Percentiles rank a stretch among this genome's conserved stretches.
Conservation (phyloP, 169 alveolate species). For the Plasmodium fragile region DNA sequence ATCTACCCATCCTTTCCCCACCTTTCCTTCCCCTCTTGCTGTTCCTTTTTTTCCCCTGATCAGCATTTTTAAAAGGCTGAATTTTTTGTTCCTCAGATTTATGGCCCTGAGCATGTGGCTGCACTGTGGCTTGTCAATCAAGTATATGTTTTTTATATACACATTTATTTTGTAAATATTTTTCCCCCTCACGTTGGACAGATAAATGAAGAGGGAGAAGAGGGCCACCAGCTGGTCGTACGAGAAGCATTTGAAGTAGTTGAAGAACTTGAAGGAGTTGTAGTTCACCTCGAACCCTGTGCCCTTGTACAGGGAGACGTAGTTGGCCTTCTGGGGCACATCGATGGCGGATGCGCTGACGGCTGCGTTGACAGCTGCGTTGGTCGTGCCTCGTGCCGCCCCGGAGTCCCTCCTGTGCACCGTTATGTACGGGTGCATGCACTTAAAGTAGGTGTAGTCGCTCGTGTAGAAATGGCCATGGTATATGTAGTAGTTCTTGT, state of each 20-base stretch:
- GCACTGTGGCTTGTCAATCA: slow-evolving; percentile 35
- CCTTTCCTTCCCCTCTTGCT: neutral
- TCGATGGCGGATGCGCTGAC: neutral
- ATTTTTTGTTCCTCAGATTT: slow-evolving; percentile 30
- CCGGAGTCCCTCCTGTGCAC: neutral
- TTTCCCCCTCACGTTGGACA: slow-evolving; percentile 60
- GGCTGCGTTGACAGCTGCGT: neutral
- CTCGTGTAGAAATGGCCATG: slow-evolving; percentile 60
- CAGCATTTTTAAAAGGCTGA: neutral
- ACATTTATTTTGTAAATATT: slow-evolving; percentile 35
- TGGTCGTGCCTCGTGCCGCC: neutral
- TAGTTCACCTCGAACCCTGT: slow-evolving; percentile 66
- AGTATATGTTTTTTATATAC: slow-evolving; percentile 39
- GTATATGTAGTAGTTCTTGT: slow-evolving; percentile 40
- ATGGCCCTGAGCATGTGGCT: neutral
- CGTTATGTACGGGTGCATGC: slow-evolving; percentile 29
- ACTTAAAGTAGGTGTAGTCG: slow-evolving; percentile 56
- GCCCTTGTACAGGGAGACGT: slow-evolving; percentile 37
- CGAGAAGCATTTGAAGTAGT: slow-evolving; percentile 50
- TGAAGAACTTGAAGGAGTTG: slow-evolving; percentile 58
- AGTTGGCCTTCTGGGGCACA: slow-evolving; percentile 1
- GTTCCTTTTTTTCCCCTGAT: neutral
- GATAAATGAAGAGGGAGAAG: slow-evolving; percentile 50
- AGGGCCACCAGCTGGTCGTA: slow-evolving; percentile 59
- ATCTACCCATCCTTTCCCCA: neutral